Evolutionary conservation across 192 early-diverging fungal genomes (phyloP).

Genomic region (Coemansia sp.): DNA sequence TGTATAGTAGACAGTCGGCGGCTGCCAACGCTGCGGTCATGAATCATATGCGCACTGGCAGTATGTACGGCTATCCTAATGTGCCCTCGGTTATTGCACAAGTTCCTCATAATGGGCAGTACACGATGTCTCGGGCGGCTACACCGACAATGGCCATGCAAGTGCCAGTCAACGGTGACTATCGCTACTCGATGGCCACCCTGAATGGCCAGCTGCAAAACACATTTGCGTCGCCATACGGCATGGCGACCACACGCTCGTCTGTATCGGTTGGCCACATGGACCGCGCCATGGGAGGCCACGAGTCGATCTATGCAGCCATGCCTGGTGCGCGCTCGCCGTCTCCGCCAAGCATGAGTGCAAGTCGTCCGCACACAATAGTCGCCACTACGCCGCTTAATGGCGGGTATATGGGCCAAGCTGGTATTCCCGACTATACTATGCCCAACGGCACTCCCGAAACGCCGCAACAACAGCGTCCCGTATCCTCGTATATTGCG

Average conservation of each 20-base stretch:
- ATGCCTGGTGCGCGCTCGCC: background rate
- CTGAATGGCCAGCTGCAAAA: slow-evolving; percentile 18
- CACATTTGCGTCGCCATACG: background rate
- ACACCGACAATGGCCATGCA: slow-evolving; percentile 41
- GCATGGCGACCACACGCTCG: background rate
- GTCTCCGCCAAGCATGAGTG: background rate
- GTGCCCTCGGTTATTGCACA: slow-evolving; percentile 14
- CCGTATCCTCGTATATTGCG: slow-evolving; percentile 9
- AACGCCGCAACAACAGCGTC: background rate
- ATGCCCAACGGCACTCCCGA: slow-evolving; percentile 5
- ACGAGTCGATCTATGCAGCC: background rate
- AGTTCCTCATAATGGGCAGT: background rate
- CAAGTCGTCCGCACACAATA: background rate
- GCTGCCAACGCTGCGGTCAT: slow-evolving; percentile 1
- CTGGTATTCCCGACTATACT: background rate
- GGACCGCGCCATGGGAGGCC: background rate
- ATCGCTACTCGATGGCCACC: slow-evolving; percentile 31
- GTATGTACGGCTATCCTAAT: slow-evolving; percentile 11
- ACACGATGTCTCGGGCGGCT: slow-evolving; percentile 24
- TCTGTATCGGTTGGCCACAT: background rate
- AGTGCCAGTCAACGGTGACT: slow-evolving; percentile 13
- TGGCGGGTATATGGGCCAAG: background rate
- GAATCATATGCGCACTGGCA: slow-evolving; percentile 13
- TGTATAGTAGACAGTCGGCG: slow-evolving; percentile 30
- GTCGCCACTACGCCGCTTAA: background rate